phyloP scores from a whole-genome alignment of 2,329 filamentous ascomycete genomes.

The Apiospora marii region DNA sequence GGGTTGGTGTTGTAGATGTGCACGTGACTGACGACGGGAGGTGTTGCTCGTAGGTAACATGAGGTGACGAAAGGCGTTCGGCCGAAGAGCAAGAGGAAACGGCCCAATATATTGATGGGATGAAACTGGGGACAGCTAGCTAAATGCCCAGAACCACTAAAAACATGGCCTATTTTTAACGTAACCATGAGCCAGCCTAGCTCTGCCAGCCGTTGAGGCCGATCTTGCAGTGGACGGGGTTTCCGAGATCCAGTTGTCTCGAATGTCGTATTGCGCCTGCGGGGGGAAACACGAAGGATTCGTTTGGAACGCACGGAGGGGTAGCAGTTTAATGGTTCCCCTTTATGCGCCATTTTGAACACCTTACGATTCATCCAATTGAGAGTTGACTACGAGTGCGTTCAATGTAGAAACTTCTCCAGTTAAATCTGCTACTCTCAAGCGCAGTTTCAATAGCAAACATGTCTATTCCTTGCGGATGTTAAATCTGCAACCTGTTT shows the following conservation, averaged over 20 bases:
- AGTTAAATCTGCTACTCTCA: too few relatives aligned
- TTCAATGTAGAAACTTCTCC: too few relatives aligned
- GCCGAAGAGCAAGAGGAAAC: not conserved
- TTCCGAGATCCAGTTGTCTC: constrained; percentile 2
- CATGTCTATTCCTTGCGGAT: not conserved
- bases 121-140: not conserved
- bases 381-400: not conserved
- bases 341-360: not conserved
- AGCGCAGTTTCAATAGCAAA: not conserved
- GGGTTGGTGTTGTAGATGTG: not conserved
- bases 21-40: not conserved
- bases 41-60: not conserved
- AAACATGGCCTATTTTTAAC: not conserved
- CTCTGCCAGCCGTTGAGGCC: not conserved
- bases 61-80: not conserved
- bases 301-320: not conserved
- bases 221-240: not conserved
- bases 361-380: not conserved
- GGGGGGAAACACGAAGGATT: not conserved
- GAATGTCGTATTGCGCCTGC: not conserved
- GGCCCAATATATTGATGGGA: not conserved
- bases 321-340: not conserved
- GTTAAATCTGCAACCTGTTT: too few relatives aligned
- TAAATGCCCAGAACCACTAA: not conserved
- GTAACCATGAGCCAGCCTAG: not conserved